phyloP scores from a whole-genome alignment of 2,329 filamentous ascomycete species.

The Cordyceps javanica region DNA sequence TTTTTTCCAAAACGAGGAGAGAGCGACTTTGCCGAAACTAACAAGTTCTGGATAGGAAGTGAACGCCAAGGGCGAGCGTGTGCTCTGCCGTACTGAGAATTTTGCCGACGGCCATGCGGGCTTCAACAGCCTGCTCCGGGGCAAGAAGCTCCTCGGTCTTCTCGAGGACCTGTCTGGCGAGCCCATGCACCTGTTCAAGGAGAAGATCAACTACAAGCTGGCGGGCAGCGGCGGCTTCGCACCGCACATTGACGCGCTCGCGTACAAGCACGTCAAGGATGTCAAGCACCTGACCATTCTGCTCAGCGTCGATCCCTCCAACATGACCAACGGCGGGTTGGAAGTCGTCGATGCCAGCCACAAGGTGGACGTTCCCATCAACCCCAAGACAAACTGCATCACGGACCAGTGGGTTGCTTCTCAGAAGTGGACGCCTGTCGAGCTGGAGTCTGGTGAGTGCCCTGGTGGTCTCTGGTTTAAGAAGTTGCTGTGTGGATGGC shows the following conservation, averaged over 20 bases:
- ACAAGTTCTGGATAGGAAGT: slow-evolving; percentile 14
- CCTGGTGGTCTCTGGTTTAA: no score
- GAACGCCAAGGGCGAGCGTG: slow-evolving; percentile 15
- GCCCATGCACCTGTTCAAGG: slow-evolving; percentile 18
- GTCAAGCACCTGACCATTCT: slow-evolving; percentile 18
- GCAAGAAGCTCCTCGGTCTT: slow-evolving; percentile 14
- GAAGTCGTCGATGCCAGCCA: slow-evolving; percentile 17
- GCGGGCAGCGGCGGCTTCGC: slow-evolving; percentile 19
- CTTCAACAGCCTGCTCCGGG: slow-evolving; percentile 15
- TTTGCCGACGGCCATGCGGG: slow-evolving; percentile 17
- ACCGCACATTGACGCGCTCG: slow-evolving; percentile 19
- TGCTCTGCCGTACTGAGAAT: slow-evolving; percentile 18
- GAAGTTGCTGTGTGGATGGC: neutral
- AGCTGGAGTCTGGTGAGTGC: slow-evolving; percentile 16
- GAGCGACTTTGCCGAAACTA: neutral
- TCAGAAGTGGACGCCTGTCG: slow-evolving; percentile 15
- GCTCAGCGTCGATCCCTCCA: slow-evolving; percentile 16
- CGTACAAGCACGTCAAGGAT: slow-evolving; percentile 18
- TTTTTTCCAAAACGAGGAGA: neutral
- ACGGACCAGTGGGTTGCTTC: slow-evolving; percentile 13
- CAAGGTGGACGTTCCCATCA: slow-evolving; percentile 14
- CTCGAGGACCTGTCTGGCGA: slow-evolving; percentile 14
- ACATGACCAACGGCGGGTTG: slow-evolving; percentile 16
- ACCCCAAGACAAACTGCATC: slow-evolving; percentile 16
- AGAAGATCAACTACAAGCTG: slow-evolving; percentile 20